Percentiles rank a stretch among this genome's conserved stretches.
These are phyloP conservation scores for Trichoderma sp. DNA, from an alignment of 2,329 filamentous ascomycete species.

Conservation along the genomic window DNA sequence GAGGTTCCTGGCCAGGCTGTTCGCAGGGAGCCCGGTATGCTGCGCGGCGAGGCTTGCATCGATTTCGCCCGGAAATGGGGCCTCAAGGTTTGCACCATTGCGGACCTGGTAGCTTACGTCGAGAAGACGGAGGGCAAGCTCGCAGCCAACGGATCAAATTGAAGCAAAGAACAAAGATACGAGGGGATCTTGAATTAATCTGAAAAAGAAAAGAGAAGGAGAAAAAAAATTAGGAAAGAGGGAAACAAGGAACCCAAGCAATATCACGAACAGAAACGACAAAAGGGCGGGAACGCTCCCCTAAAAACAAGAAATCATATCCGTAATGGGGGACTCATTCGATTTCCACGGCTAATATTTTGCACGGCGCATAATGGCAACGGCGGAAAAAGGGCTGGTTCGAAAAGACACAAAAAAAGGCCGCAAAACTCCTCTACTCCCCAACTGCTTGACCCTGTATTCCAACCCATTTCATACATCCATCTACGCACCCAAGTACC, in stretches of 20 bases:
- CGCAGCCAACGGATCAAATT: conserved; percentile 33
- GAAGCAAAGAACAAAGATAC: neutral
- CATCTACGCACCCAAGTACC: neutral
- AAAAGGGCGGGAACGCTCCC: neutral
- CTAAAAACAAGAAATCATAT: neutral
- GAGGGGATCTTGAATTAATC: neutral
- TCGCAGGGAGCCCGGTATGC: conserved; percentile 74
- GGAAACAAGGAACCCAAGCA: neutral
- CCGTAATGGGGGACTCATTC: neutral
- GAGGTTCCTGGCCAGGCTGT: conserved; percentile 66
- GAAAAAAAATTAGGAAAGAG: neutral
- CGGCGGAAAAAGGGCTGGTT: neutral
- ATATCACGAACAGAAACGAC: neutral
- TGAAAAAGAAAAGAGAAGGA: neutral
- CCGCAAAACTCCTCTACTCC: neutral
- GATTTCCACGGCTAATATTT: neutral
- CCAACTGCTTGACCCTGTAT: neutral
- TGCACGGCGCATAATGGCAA: neutral
- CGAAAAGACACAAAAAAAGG: neutral
- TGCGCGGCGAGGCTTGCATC: conserved; percentile 84
- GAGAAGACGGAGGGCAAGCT: conserved; percentile 70
- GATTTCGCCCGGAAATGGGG: conserved; percentile 85
- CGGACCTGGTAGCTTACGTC: conserved; percentile 77
- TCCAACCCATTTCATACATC: neutral
- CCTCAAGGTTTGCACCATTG: conserved; percentile 92